Base-by-base conservation (phyloP, 306 rosid genomes). In the Alnus rubra region DNA sequence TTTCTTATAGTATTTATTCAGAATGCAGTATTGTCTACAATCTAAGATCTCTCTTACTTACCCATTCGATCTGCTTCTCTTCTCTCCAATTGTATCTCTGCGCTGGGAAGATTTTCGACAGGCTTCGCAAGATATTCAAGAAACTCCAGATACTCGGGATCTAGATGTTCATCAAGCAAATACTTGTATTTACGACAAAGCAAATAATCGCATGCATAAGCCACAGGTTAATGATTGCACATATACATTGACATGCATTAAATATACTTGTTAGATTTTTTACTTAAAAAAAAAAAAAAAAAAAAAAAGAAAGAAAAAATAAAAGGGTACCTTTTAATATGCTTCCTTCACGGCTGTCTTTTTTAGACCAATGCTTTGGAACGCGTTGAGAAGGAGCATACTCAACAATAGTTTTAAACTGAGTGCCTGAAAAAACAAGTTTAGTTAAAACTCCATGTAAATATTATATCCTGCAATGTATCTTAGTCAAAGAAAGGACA, bases 331-430 rank as follows among this genome's bases (percentile, higher is more conserved):
- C n/a, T 84, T 74, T 85, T 56, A 55, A 52, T 78, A 92, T 92
- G 74, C 92, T 85, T 79, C 97, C 97, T 69, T 92, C 97, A 35
- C 92, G 94, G 45, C 75, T 91, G 81, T 92, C 94, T 79, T 82
- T 87, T 77, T 85, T 89, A 33, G 90, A 85, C 75, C 88, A 78
- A 37, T 80, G 92, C 58, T 74, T 85, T 58, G 97, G 92, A 84
- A 92, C 89, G 11, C 92, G 91, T 76, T 92, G 97, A 10, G 97
- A 89, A 70, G 97, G 97, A 78, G 97, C 88, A 58, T 88, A 92
- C 85, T 92, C 97, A 75, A 87, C 92, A 50, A 72, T 84, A 73
- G 87, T 87, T 89, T 87, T 92, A 78, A 85, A 92, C 73, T 89
- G 94, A 77, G 79, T 67, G 48, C 97, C 97, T 91, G 84, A 69